Base-by-base conservation (phyloP, 1,284 basidiomycete species). In the Gomphus sp. region DNA sequence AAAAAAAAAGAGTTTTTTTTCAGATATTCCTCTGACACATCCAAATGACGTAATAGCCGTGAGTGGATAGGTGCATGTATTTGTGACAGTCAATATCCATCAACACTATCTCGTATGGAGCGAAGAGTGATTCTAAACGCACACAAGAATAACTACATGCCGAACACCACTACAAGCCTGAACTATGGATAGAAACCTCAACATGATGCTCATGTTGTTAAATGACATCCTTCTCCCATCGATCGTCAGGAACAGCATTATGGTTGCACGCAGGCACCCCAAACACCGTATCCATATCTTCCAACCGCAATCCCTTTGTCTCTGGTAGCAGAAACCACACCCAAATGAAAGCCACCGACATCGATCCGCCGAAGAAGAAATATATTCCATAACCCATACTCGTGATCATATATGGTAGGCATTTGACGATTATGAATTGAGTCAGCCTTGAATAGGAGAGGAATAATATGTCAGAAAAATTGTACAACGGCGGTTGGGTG, bases 281-380 rank as follows among this genome's bases (percentile, higher is more conserved):
- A 53, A 53, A 53, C 11, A 53, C 5, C 3, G n/a, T n/a, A 18
- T 53, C 52, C 52, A 53, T 53, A 25, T 53, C 52, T 36, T 53
- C 52, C 5, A 53, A 25, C n/a, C 36, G 52, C 18, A 53, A 25
- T 6, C 52, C 52, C 18, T 53, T 53, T 7, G 55, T 56, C n/a
- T 56, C 55, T 4, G 55, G 55, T 8, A 56, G 34, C 7, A 56
- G 39, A 33, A 56, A 36, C 39, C 44, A 56, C 12, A 50, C 55
- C 34, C 44, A 56, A 28, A 11, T 45, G 31, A 56, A 48, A 5
- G 45, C n/a, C 16, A 56, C 4, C 22, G 48, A 2, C 55, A 50
- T 56, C 51, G 64, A 64, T 11, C 57, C 48, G 12, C 64, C 65
- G 56, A 68, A 72, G 65, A 71, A 67, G 53, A 71, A 50, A 61